Base-by-base conservation (phyloP, 2,329 filamentous ascomycete genomes). In the Alternaria sp. region DNA sequence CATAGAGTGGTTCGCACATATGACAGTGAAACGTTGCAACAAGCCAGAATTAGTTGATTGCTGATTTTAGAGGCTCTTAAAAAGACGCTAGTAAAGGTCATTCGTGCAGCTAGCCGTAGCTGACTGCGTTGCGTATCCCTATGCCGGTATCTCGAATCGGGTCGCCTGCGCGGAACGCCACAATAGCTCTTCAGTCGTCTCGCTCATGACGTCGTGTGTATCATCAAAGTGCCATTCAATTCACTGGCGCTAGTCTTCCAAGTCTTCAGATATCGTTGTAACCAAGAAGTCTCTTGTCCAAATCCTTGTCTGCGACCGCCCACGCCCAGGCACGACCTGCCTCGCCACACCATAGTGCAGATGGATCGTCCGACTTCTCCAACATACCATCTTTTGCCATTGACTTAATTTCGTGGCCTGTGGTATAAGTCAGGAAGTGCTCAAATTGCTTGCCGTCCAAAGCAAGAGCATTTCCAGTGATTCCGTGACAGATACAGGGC, bases 401-500 rank as follows among this genome's bases (percentile, higher is more conserved):
- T 5, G 81, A 82, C 66, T 84, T 83, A 62, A 88, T 82, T 58
- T 85, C 83, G 55, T 87, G 82, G 4, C 83, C 81, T 0, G 85
- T 87, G 3, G 85, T 86, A 63, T 87, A 83, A 9, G 83, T 83
- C 55, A 89, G 76, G 70, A 89, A 88, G 68, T 88, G 85, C 61
- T 88, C 82, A 63, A 83, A 82, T 41, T 82, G 74, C 54, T 80
- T 72, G n/a, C 79, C 77, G 32, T 81, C 78, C 30, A 86, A 80
- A 57, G 82, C 86, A 68, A 91, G 77, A 16, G 87, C 86, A 69
- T 91, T 91, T 7, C 88, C 87, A 14, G 86, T 82, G 28, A 89
- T 86, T 0, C 88, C 86, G 69, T 91, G 88, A 68, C 88, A 91
- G 36, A 91, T 72, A 68, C 86, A 89, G 1, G 88, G 87, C 67